Evolutionary conservation across 2,329 filamentous ascomycete species (phyloP).

Genomic region (Leptodontidium sp.): DNA sequence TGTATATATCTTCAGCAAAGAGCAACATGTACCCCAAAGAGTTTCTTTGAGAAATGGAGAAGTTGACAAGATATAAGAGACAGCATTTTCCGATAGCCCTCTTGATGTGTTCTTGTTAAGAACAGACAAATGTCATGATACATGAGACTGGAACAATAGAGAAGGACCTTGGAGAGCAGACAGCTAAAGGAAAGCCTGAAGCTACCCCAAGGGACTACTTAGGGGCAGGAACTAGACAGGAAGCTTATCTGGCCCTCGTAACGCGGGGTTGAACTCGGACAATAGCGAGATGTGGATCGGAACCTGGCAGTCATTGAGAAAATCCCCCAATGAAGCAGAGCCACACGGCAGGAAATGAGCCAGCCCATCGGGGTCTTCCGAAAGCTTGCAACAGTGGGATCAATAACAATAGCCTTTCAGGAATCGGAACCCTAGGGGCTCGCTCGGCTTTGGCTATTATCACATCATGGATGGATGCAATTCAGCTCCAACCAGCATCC

Average conservation of each 20-base stretch:
- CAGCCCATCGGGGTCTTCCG: not conserved
- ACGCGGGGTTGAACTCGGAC: not conserved
- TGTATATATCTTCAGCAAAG: not conserved
- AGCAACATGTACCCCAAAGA: constrained; percentile 1
- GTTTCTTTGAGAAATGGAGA: not conserved
- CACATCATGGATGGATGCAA: too few species aligned
- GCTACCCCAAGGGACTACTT: not conserved
- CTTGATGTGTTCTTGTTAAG: not conserved
- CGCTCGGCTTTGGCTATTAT: too few species aligned
- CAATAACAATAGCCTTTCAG: not conserved
- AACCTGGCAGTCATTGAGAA: not conserved
- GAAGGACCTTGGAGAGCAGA: not conserved
- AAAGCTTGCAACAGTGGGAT: not conserved
- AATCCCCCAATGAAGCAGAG: not conserved
- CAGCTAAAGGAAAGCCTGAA: not conserved
- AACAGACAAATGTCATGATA: not conserved
- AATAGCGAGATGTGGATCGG: constrained; percentile 7
- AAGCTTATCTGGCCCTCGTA: constrained; percentile 1
- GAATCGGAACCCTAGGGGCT: too few species aligned
- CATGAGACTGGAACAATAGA: too few species aligned
- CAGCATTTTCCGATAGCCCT: not conserved
- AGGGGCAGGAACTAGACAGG: not conserved
- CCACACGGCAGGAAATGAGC: not conserved
- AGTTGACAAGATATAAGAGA: not conserved
- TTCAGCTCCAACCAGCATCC: not conserved